Conservation (phyloP, 1,284 basidiomycete genomes). For the Apiotrichum gracile region DNA sequence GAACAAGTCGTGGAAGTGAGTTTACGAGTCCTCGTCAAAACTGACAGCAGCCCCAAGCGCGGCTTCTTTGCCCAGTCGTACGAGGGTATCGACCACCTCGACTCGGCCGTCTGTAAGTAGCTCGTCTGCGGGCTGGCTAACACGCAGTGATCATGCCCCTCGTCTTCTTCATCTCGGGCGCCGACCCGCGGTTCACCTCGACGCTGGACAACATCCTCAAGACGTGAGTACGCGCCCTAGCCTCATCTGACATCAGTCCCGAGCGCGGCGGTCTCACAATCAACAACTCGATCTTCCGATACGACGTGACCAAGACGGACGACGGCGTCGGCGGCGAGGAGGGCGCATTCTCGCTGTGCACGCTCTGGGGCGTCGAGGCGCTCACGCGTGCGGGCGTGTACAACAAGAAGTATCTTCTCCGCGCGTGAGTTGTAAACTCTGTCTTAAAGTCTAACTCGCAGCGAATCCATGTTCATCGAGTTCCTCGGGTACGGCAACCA, state of each 20-base stretch:
- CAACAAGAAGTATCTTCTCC: slow-evolving; percentile 59
- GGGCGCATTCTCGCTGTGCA: slow-evolving; percentile 54
- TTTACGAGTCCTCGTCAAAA: slow-evolving; percentile 25
- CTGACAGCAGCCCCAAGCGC: slow-evolving; percentile 20
- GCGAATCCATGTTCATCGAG: slow-evolving; percentile 41
- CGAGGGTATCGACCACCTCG: slow-evolving; percentile 48
- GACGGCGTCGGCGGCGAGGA: slow-evolving; percentile 92
- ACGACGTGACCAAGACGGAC: slow-evolving; percentile 72
- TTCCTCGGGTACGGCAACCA: slow-evolving; percentile 68
- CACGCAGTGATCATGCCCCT: slow-evolving; percentile 36
- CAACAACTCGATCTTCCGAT: slow-evolving; percentile 53
- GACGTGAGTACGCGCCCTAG: slow-evolving; percentile 47
- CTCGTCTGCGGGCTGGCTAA: too few species aligned
- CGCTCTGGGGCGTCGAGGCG: slow-evolving; percentile 69
- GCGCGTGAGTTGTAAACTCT: slow-evolving; percentile 51
- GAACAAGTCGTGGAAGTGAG: slow-evolving; percentile 55
- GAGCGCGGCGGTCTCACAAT: slow-evolving; percentile 82
- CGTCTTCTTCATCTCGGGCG: slow-evolving; percentile 73
- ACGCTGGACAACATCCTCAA: slow-evolving; percentile 74
- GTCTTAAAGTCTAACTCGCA: too few species aligned
- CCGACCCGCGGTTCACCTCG: slow-evolving; percentile 76
- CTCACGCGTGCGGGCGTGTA: slow-evolving; percentile 75
- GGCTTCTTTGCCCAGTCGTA: slow-evolving; percentile 48
- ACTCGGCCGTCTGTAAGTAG: slow-evolving; percentile 45
- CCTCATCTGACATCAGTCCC: slow-evolving; percentile 46